Conservation (phyloP, 192 early-diverging fungal genomes). For the Oehlia diaphana region DNA sequence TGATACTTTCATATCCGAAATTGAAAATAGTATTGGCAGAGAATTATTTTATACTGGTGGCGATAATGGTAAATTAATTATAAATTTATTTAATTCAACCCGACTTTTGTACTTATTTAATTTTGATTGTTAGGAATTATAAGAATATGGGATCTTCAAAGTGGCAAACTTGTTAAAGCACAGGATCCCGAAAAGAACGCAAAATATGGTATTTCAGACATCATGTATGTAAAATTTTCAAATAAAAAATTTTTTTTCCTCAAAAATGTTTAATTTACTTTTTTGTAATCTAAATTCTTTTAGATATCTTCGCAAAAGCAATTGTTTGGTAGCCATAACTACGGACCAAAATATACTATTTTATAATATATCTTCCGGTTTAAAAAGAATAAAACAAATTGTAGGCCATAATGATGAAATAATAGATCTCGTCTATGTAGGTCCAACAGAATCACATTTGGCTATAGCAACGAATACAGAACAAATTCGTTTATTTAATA, state of each 20-base stretch:
- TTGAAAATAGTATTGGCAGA: conserved; percentile 36
- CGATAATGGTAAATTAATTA: conserved; percentile 61
- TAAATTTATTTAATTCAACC: background rate
- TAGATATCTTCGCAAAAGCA: conserved; percentile 22
- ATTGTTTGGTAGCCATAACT: conserved; percentile 73
- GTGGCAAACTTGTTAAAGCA: conserved; percentile 66
- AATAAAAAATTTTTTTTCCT: conserved; percentile 17
- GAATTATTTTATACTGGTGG: conserved; percentile 84
- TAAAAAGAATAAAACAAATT: conserved; percentile 76
- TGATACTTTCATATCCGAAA: conserved; percentile 33
- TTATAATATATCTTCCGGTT: conserved; percentile 54
- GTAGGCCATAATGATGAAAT: conserved; percentile 97
- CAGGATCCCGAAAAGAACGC: conserved; percentile 71
- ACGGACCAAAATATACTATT: conserved; percentile 91
- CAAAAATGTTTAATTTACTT: background rate
- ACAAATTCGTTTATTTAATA: conserved; percentile 85
- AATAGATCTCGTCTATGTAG: conserved; percentile 82
- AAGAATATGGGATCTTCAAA: conserved; percentile 85
- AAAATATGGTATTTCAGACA: conserved; percentile 75
- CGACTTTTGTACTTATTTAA: background rate
- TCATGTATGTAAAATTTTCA: conserved; percentile 52
- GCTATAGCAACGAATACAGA: conserved; percentile 94
- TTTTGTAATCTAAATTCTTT: background rate
- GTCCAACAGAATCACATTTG: conserved; percentile 66
- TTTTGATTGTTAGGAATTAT: conserved; percentile 46